Conservation (phyloP, 1,139 yeast genomes). For the Debaryomyces udenii region DNA sequence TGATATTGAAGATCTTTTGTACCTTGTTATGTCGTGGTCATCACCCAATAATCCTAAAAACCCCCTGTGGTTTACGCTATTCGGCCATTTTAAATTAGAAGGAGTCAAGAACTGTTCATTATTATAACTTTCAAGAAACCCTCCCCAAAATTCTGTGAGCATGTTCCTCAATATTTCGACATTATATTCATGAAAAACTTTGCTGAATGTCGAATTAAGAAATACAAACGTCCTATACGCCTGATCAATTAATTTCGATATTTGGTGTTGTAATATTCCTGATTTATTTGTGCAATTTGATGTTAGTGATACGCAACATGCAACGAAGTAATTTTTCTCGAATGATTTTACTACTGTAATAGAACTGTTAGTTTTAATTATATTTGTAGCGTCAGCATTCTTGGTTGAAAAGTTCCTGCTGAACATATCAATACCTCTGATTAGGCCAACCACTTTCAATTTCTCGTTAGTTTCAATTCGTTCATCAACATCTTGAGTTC, state of each 20-base stretch:
- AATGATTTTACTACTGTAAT: conserved; percentile 31
- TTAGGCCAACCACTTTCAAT: conserved; percentile 37
- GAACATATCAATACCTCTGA: conserved; percentile 41
- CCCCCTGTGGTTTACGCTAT: conserved; percentile 39
- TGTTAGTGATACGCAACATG: conserved; percentile 29
- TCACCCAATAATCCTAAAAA: conserved; percentile 35
- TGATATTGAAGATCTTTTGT: conserved; percentile 36
- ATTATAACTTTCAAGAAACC: conserved; percentile 33
- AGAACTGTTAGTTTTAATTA: conserved; percentile 31
- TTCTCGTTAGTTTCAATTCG: conserved; percentile 19
- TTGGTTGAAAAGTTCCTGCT: conserved; percentile 22
- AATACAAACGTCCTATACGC: conserved; percentile 32
- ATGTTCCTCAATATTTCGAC: conserved; percentile 19
- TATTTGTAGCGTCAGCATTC: conserved; percentile 18
- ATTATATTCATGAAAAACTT: conserved; percentile 22
- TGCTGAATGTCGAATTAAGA: conserved; percentile 29
- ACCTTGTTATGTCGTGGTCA: conserved; percentile 15
- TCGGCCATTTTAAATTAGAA: conserved; percentile 39
- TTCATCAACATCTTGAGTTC: conserved; percentile 8
- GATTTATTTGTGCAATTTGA: conserved; percentile 21
- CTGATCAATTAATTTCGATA: conserved; percentile 25
- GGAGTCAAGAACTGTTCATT: conserved; percentile 26
- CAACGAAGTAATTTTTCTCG: conserved; percentile 31
- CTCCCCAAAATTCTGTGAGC: conserved; percentile 33
- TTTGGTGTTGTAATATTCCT: conserved; percentile 31